phyloP scores from a whole-genome alignment of 257 asterid genomes.

The Lycium barbarum region DNA sequence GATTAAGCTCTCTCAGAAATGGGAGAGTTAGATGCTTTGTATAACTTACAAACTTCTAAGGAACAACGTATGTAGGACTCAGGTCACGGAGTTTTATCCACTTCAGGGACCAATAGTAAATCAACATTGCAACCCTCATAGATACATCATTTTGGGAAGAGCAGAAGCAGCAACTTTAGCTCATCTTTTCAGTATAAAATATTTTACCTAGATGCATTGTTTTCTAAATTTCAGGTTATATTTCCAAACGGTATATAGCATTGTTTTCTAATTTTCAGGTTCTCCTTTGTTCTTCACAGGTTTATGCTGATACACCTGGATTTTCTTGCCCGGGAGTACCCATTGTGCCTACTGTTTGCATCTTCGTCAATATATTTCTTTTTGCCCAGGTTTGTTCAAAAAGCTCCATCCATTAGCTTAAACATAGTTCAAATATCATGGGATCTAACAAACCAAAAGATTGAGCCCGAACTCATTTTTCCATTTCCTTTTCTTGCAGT shows the following conservation, averaged over 20 bases:
- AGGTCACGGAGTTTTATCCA: neutral
- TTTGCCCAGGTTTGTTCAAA: conserved; percentile 80
- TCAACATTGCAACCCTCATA: neutral
- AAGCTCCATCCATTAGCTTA: conserved; percentile 6
- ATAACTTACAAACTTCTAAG: conserved; percentile 1
- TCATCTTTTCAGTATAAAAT: neutral
- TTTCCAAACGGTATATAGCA: neutral
- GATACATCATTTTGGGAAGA: neutral
- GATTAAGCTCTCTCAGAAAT: conserved; percentile 14
- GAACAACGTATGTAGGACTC: neutral
- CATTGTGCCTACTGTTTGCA: conserved; percentile 74
- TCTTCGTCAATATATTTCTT: conserved; percentile 80
- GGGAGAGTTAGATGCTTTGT: conserved; percentile 19
- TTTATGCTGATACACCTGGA: conserved; percentile 63
- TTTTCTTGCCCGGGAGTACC: conserved; percentile 99
- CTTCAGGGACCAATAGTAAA: neutral
- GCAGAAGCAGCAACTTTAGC: neutral
- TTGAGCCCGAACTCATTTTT: neutral
- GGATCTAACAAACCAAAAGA: neutral
- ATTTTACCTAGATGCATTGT: neutral
- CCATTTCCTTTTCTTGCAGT: conserved; percentile 53
- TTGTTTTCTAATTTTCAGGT: conserved; percentile 30
- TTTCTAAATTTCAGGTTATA: neutral
- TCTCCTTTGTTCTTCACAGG: conserved; percentile 49
- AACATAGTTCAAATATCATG: neutral